Conservation (phyloP, 768 basidiomycete genomes). For the Trametes meyenii region DNA sequence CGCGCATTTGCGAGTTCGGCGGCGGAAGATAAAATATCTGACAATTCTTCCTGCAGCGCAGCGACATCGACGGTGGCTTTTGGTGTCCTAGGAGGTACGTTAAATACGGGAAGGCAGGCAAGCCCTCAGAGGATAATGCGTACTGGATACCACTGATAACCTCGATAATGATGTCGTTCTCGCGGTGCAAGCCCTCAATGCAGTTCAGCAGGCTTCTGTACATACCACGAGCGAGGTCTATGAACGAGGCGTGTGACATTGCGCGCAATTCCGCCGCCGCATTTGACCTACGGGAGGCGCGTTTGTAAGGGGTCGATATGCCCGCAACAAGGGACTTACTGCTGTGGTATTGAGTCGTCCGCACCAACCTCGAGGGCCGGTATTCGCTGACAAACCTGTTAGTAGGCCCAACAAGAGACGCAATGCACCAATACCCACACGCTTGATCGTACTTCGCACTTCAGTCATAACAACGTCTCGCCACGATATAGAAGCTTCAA, state of each 20-base stretch:
- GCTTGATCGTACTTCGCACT: constrained; percentile 56
- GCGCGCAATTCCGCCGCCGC: constrained; percentile 60
- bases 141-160: constrained; percentile 55
- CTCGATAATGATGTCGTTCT: constrained; percentile 58
- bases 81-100: constrained; percentile 37
- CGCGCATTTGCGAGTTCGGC: constrained; percentile 87
- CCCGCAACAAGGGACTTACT: constrained; percentile 17
- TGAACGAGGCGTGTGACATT: constrained; percentile 72
- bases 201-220: constrained; percentile 65
- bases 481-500: constrained; percentile 71
- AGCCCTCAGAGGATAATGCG: constrained; percentile 19
- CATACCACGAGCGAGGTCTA: constrained; percentile 58
- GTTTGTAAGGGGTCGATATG: background rate
- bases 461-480: constrained; percentile 66
- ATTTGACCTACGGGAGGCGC: constrained; percentile 38
- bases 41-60: constrained; percentile 63
- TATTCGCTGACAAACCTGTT: constrained; percentile 47
- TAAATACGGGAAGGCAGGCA: background rate
- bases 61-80: constrained; percentile 44
- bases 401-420: background rate
- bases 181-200: constrained; percentile 67
- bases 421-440: constrained; percentile 46
- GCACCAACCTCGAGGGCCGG: constrained; percentile 62
- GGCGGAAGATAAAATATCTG: constrained; percentile 76
- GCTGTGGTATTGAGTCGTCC: constrained; percentile 41